These are phyloP conservation scores for Starmerella potacharoeniae DNA, from an alignment of 805 yeast species.

Conservation along the genomic window DNA sequence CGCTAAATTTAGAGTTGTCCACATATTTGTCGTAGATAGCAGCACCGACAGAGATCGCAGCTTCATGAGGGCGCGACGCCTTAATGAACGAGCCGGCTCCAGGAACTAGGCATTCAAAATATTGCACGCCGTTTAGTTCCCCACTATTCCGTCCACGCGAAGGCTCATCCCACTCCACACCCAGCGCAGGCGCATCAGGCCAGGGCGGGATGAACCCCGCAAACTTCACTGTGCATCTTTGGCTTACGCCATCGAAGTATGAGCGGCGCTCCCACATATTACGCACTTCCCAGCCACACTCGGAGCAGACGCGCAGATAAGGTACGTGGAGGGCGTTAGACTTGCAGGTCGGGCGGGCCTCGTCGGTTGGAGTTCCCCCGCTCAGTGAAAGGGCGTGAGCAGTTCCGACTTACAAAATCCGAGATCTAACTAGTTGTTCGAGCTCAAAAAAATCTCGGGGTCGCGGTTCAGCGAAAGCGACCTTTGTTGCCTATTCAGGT, in stretches of 20 bases:
- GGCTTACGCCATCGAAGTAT: slow-evolving; percentile 6
- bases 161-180: slow-evolving; percentile 78
- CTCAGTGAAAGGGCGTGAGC: too few species aligned
- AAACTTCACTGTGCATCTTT: slow-evolving; percentile 49
- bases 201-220: slow-evolving; percentile 54
- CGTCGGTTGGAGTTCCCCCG: neutral
- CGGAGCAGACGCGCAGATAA: neutral
- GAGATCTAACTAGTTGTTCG: too few species aligned
- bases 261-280: slow-evolving; percentile 14
- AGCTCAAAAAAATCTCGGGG: too few species aligned
- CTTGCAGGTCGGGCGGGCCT: neutral
- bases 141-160: slow-evolving; percentile 69
- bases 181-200: slow-evolving; percentile 47
- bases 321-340: neutral
- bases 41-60: slow-evolving; percentile 30
- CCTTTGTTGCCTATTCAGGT: neutral
- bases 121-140: slow-evolving; percentile 37
- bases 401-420: too few species aligned
- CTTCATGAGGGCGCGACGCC: slow-evolving; percentile 31
- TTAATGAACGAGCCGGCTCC: slow-evolving; percentile 58
- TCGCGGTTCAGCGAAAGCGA: neutral
- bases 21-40: slow-evolving; percentile 46
- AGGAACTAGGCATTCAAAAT: slow-evolving; percentile 38
- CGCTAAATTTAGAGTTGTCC: slow-evolving; percentile 22
- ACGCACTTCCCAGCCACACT: neutral